Base-by-base conservation (phyloP, 2,329 filamentous ascomycete species). In the Pseudocercospora ulei region DNA sequence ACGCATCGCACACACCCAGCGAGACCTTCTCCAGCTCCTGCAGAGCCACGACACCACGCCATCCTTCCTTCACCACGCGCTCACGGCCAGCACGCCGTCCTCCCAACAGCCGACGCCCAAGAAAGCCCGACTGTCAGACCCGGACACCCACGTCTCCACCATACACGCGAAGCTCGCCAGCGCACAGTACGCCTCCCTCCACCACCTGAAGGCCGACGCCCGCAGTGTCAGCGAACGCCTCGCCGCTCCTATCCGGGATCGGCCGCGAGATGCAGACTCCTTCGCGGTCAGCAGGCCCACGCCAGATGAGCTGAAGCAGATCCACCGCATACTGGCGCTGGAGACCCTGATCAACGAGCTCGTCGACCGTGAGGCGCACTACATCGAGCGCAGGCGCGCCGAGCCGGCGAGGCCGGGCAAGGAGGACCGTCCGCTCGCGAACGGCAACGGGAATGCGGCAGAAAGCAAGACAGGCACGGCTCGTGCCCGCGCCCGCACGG, bases 401-500 rank as follows among this genome's bases (percentile, higher is more conserved):
- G n/a, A 33, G 13, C 34, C 31, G 16, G 39, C 29, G 4, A 47
- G 53, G 37, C 36, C 35, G 3, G 49, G 53, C 35, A 43, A 50
- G 26, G 48, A 53, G 31, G 38, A 41, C 6, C 30, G 35, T 9
- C 29, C 23, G 2, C n/a, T 36, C 23, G 35, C 46, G 8, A 47
- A 48, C 20, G 49, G 46, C 2, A 36, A 39, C 20, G n/a, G n/a
- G n/a, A n/a, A 33, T 22, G 13, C 24, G 7, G 12, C 40, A 7
- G 29, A 41, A 3, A 12, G 12, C 7, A 34, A 30, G 5, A 14
- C 31, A n/a, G 29, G 26, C 5, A 7, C 27, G 7, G 20, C 41
- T 22, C 38, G 29, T 22, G 22, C 25, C 18, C 39, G 65, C 34
- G 65, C 72, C 39, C 71, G 67, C 46, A 65, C 76, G 9, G 78